Base-by-base conservation (phyloP, 176 grass and related monocot species). In the Phoenix roebelenii region DNA sequence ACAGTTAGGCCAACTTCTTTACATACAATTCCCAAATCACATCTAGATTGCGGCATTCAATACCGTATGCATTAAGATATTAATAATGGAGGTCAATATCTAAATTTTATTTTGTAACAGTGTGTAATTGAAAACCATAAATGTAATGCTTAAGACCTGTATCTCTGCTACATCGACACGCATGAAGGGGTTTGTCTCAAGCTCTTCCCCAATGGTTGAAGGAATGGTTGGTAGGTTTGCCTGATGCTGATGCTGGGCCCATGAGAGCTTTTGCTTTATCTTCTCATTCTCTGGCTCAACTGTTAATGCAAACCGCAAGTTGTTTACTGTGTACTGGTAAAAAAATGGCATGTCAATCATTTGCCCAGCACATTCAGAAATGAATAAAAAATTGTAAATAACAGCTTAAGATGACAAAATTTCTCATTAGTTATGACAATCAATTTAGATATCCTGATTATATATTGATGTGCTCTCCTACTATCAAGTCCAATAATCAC, bases 111-210 rank as follows among this genome's bases (percentile, higher is more conserved):
- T 39, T 60, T 60, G 17, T 0, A 65, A 65, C 1, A 26, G 2
- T 5, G 1, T 25, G 23, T 65, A 25, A 30, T 59, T 6, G 2
- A 59, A 26, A 59, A 59, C 5, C 5, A 16, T 15, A 59, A 26
- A 15, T 15, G 25, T 69, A 51, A 52, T 5, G 44, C 56, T 25
- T 20, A 25, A 61, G 25, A 91, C 93, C 87, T 98, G 87, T 83
- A 97, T 82, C 70, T 91, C 81, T 28, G 84, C 79, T 30, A 85
- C 59, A 80, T 88, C 87, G 49, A 92, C 84, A 18, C 93, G 84
- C 76, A 98, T 98, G 74, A 92, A 98, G 15, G 93, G 89, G 58
- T 98, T 98, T 50, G 58, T 98, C 68, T 98, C 80, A 61, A 88
- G 80, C 70, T 98, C 93, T 9, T 98, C 84, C 49, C 76, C 87